These are phyloP conservation scores for Collybia nuda DNA, from an alignment of 768 basidiomycete species.

Conservation along the genomic window DNA sequence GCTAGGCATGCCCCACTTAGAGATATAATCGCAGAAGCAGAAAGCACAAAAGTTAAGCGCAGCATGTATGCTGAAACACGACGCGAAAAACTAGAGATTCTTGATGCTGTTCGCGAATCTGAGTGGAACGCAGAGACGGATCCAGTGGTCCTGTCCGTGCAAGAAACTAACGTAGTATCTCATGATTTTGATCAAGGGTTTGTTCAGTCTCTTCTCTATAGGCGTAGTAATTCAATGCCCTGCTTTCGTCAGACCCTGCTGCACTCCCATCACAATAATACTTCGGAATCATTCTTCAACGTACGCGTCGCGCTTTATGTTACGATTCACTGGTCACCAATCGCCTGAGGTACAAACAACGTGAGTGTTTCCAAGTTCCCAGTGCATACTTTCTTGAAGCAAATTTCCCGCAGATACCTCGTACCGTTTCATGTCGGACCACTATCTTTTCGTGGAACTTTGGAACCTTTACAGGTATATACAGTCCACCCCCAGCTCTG, in stretches of 20 bases:
- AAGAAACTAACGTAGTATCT: conserved; percentile 36
- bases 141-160: conserved; percentile 58
- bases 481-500: conserved; percentile 54
- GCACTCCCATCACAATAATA: conserved; percentile 50
- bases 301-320: conserved; percentile 53
- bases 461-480: conserved; percentile 48
- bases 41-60: conserved; percentile 65
- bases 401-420: conserved; percentile 29
- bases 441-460: conserved; percentile 60
- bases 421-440: conserved; percentile 64
- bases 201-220: conserved; percentile 23
- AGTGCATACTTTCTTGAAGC: neutral
- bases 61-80: conserved; percentile 93
- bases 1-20: conserved; percentile 68
- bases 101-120: conserved; percentile 65
- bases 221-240: neutral
- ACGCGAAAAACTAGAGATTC: conserved; percentile 63
- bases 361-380: conserved; percentile 4
- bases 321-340: conserved; percentile 39
- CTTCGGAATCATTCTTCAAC: conserved; percentile 76
- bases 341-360: conserved; percentile 12
- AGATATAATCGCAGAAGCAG: conserved; percentile 57
- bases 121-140: conserved; percentile 83
- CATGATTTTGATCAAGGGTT: conserved; percentile 78
- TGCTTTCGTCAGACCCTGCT: conserved; percentile 47